Conservation (phyloP, 176 grass and related monocot species). For the Oryza brachyantha region DNA sequence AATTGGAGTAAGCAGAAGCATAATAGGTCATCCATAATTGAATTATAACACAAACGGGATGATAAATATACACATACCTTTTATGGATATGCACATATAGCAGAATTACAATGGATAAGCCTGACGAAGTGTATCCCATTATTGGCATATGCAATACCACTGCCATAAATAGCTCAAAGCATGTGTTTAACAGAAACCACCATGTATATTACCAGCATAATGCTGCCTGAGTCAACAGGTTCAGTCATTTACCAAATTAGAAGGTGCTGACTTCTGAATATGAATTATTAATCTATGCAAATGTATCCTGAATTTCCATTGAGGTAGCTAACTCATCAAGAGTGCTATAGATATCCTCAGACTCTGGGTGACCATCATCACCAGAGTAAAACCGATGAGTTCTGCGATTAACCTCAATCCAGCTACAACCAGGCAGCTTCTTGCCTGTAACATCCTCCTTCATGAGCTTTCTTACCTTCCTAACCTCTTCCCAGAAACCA, state of each 20-base stretch:
- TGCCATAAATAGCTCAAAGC: constrained; percentile 1
- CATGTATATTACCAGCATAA: background rate
- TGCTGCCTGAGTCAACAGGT: constrained; percentile 5
- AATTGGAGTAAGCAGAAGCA: background rate
- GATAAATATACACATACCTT: constrained; percentile 22
- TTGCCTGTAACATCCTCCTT: constrained; percentile 50
- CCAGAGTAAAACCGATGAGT: constrained; percentile 71
- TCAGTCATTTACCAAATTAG: constrained; percentile 4
- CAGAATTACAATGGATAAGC: background rate
- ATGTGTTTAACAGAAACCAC: constrained; percentile 1
- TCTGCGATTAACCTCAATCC: constrained; percentile 60
- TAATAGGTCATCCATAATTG: constrained; percentile 15
- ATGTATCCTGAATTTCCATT: constrained; percentile 43
- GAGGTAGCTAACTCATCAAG: constrained; percentile 50
- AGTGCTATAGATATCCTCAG: constrained; percentile 62
- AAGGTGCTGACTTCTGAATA: background rate
- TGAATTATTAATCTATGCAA: background rate
- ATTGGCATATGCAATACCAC: background rate
- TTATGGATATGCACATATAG: background rate
- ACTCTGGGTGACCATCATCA: constrained; percentile 48
- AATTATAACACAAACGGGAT: constrained; percentile 18
- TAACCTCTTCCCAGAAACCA: constrained; percentile 74
- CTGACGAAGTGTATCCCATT: background rate
- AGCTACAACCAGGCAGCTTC: constrained; percentile 76
- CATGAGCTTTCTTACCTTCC: constrained; percentile 48